Evolutionary conservation across 805 yeast species (phyloP), one percentile per base, ranked within the genome.

Genomic region (Candida orba): DNA sequence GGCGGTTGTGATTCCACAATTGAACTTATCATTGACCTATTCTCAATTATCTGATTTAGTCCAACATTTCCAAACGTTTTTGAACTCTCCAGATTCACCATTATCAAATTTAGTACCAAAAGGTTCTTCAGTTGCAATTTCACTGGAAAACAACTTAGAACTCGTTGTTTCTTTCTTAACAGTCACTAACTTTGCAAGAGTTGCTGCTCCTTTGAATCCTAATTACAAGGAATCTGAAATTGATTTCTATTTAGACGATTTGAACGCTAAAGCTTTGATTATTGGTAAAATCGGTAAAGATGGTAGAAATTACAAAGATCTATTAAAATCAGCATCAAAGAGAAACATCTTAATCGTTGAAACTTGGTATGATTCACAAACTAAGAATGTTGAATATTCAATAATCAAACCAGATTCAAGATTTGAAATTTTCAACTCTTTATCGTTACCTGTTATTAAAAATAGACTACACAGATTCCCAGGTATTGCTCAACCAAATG

Each of bases 171-270:
- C 75, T 2, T 82, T 79, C 55, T 59, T 82, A 20, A 81, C 79
- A 2, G 65, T 73, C 23, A 75, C 85, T 2, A 71, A 74, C 49
- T 69, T 76, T 25, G 73, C 78, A 1, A 67, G 74, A 51, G 67
- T 81, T 37, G 84, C 83, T 18, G 84, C 87, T 2, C 90, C 90
- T 13, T 65, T 82, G 57, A 83, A 82, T 53, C 75, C 86, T 14
- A 70, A 71, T 42, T 81, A 79, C 59, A 79, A 73, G 53, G 72
- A 75, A 52, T 52, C 62, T 30, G 90, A 82, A 60, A 77, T 79
- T 56, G 79, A 77, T 53, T 79, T 80, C 59, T 81, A 81, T 57
- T 63, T 83, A 39, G 73, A 69, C 35, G 89, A 82, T 54, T 62
- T 82, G 51, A 64, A 73, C 51, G 71, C 85, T 8, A 67, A 68